These are phyloP conservation scores for Pestalotiopsis sp. DNA, from an alignment of 2,329 filamentous ascomycete genomes.

Conservation along the genomic window DNA sequence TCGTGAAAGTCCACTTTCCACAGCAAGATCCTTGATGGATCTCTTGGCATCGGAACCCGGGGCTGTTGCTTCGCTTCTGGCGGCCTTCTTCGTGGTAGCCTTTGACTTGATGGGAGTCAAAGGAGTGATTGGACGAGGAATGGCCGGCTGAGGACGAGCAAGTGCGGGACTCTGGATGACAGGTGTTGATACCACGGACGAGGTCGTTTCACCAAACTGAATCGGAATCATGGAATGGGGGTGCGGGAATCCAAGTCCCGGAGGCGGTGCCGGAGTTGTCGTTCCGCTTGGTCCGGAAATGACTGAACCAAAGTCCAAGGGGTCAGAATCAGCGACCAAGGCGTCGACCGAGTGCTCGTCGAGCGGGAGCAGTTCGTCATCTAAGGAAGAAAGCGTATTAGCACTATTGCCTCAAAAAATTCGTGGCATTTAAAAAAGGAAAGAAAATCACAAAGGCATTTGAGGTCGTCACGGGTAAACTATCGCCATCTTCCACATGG, in stretches of 20 bases:
- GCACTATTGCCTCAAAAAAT: slow-evolving; percentile 31
- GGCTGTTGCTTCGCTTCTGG: slow-evolving; percentile 20
- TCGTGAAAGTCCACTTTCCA: slow-evolving; percentile 49
- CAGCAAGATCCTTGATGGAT: slow-evolving; percentile 46
- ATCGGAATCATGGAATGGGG: slow-evolving; percentile 22
- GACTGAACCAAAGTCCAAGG: slow-evolving; percentile 9
- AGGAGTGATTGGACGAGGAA: slow-evolving; percentile 34
- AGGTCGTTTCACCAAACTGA: slow-evolving; percentile 20
- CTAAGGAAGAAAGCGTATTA: slow-evolving; percentile 44
- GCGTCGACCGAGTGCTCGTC: slow-evolving; percentile 70
- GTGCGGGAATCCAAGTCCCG: slow-evolving; percentile 46
- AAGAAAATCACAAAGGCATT: slow-evolving; percentile 33
- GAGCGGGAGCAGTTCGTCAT: slow-evolving; percentile 63
- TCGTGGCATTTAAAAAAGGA: slow-evolving; percentile 21
- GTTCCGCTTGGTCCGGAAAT: slow-evolving; percentile 20
- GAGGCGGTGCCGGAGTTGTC: slow-evolving; percentile 44
- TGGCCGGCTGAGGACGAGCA: slow-evolving; percentile 25
- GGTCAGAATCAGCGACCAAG: slow-evolving; percentile 62
- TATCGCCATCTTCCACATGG: slow-evolving; percentile 64
- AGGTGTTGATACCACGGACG: slow-evolving; percentile 21
- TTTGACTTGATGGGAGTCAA: slow-evolving; percentile 30
- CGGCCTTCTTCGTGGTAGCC: slow-evolving; percentile 25
- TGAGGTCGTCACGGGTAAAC: slow-evolving; percentile 52
- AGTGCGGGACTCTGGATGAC: slow-evolving; percentile 21
- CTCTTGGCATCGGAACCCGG: slow-evolving; percentile 39